Conservation (phyloP, 2,329 filamentous ascomycete species). For the Helotiales sp. region DNA sequence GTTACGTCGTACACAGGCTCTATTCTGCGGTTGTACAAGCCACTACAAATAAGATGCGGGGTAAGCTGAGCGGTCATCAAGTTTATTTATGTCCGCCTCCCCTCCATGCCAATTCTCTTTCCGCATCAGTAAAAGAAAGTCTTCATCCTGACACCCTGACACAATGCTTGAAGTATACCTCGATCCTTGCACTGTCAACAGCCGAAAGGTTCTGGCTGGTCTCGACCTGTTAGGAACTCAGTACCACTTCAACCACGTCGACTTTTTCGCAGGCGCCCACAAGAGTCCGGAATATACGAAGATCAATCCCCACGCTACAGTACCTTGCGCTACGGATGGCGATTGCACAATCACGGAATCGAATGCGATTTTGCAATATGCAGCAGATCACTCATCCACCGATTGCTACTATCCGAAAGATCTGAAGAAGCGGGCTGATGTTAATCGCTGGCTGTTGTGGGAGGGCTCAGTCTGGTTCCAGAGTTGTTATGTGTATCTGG, state of each 20-base stretch:
- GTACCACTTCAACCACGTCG: constrained; percentile 15
- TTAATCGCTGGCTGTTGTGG: constrained; percentile 22
- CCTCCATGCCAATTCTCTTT: no score
- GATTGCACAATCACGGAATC: constrained; percentile 16
- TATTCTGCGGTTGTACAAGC: no score
- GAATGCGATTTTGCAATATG: constrained; percentile 22
- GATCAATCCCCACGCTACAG: constrained; percentile 3
- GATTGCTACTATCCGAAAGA: constrained; percentile 16
- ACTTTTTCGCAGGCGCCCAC: constrained; percentile 20
- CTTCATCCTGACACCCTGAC: no score
- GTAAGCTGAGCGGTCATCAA: no score
- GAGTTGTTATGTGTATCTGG: constrained; percentile 16
- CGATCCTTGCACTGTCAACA: constrained; percentile 20
- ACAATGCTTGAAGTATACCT: constrained; percentile 20
- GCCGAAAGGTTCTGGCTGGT: constrained; percentile 18
- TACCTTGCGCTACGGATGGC: constrained; percentile 11
- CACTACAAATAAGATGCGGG: no score
- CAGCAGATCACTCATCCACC: constrained; percentile 11
- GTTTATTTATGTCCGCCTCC: no score
- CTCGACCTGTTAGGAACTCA: constrained; percentile 15
- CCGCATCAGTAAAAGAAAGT: no score
- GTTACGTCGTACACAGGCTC: no score
- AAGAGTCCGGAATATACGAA: constrained; percentile 16
- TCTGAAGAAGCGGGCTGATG: constrained; percentile 14
- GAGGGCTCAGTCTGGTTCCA: constrained; percentile 21